Evolutionary conservation across 306 rosid species (phyloP).

Genomic region (Comarum palustre): DNA sequence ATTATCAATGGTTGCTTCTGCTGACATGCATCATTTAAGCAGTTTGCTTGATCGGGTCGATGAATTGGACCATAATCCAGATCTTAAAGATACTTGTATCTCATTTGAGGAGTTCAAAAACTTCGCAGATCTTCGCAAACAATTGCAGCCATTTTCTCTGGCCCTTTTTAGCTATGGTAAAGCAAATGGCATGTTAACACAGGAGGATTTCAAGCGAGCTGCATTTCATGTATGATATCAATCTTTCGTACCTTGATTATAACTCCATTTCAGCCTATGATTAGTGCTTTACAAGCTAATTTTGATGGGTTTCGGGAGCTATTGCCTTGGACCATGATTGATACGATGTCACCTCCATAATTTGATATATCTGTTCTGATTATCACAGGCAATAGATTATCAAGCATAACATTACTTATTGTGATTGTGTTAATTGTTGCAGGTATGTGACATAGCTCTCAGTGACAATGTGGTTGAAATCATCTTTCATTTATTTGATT

Average conservation of each 20-base stretch:
- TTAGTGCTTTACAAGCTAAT: neutral
- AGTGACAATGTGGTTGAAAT: slow-evolving; percentile 58
- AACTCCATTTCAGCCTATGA: neutral
- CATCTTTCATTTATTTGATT: slow-evolving; percentile 71
- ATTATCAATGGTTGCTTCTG: slow-evolving; percentile 90
- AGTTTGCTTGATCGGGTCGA: slow-evolving; percentile 64
- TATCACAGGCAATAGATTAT: neutral
- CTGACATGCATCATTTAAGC: slow-evolving; percentile 52
- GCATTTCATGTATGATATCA: slow-evolving; percentile 58
- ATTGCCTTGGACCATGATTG: neutral
- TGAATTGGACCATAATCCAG: slow-evolving; percentile 40
- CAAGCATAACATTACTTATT: neutral
- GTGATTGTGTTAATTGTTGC: slow-evolving; percentile 8
- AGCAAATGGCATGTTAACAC: slow-evolving; percentile 65
- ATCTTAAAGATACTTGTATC: slow-evolving; percentile 48
- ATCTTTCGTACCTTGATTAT: slow-evolving; percentile 18
- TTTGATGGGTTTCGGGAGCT: neutral
- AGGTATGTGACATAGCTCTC: slow-evolving; percentile 73
- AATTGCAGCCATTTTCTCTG: slow-evolving; percentile 64
- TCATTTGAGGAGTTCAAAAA: slow-evolving; percentile 75
- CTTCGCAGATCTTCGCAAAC: slow-evolving; percentile 68
- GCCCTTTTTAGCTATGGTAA: slow-evolving; percentile 84
- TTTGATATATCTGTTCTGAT: neutral
- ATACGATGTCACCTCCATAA: neutral
- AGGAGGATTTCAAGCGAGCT: slow-evolving; percentile 75